Evolutionary conservation across 257 asterid genomes (phyloP), one percentile per base, ranked within the genome.

Genomic region (Fraxinus quadrangulata): DNA sequence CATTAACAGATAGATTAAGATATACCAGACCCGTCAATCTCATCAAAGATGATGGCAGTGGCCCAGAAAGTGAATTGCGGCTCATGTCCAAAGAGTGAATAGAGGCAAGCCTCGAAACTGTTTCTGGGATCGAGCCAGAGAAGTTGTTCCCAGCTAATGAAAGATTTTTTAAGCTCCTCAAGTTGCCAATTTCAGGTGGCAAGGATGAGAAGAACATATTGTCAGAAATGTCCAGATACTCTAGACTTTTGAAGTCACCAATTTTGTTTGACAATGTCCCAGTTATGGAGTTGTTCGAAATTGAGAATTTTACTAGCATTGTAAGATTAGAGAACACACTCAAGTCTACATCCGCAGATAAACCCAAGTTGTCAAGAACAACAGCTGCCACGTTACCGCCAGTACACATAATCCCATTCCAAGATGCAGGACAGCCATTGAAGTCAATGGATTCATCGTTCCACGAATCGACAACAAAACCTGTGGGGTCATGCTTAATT

Each of bases 371-470:
- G 71, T 96, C 98, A 67, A 96, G 97, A 74, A 88, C 94, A 80
- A 96, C 94, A 0, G 92, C 99, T 5, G 97, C 99, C 36, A 96
- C 98, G 87, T 89, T 93, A n/a, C 91, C 97, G 68, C 97, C 97
- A 79, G 87, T 90, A 68, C 99, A 96, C 98, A 93, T 90, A 37
- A 96, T 93, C 51, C 99, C 99, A 75, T 96, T 96, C 99, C 99
- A 96, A 36, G 99, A 90, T 2, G 99, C 89, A 71, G 98, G 99
- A 78, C 99, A 96, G 26, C 99, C 98, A 71, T 96, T 90, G 87
- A 95, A 95, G 83, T 95, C 99, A 24, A 95, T 95, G 23, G 99
- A 93, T 78, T 95, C 98, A 42, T 95, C 99, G 34, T 88, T 95
- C 99, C 99, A 95, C 6, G 99, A 93, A 83, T 90, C 82, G 4